phyloP scores from a whole-genome alignment of 352 stramenopile genomes.

The Phytopythium aichiense region DNA sequence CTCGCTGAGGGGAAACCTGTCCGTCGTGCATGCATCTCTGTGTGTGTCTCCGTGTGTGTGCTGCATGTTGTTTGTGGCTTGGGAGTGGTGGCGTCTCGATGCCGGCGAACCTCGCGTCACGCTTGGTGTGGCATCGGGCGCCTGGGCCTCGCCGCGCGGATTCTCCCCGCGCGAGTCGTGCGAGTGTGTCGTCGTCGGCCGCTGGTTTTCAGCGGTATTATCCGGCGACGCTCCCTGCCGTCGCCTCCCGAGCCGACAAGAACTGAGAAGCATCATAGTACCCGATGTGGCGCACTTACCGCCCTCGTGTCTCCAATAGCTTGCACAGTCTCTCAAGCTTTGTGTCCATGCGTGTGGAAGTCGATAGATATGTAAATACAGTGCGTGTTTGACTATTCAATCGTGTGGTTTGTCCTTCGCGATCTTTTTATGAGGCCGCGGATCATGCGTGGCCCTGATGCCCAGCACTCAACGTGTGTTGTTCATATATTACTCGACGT shows the following conservation, averaged over 20 bases:
- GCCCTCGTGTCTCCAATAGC: conserved; percentile 80
- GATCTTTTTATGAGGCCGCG: too few relatives aligned
- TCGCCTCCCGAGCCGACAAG: conserved; percentile 36
- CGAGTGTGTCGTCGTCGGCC: conserved; percentile 65
- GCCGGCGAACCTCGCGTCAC: neutral
- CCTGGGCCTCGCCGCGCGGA: conserved; percentile 39
- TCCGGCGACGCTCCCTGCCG: conserved; percentile 48
- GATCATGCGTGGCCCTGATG: too few relatives aligned
- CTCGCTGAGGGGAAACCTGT: conserved; percentile 50
- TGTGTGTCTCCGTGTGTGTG: neutral
- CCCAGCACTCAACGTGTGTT: too few relatives aligned
- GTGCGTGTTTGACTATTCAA: too few relatives aligned
- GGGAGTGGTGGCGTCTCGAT: neutral
- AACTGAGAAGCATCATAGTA: conserved; percentile 80
- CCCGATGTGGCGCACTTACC: conserved; percentile 52
- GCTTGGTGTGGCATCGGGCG: conserved; percentile 1
- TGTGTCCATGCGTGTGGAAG: neutral
- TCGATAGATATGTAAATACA: too few relatives aligned
- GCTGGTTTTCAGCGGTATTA: conserved; percentile 77
- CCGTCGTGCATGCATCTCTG: conserved; percentile 6
- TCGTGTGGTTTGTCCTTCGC: too few relatives aligned
- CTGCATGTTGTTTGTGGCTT: conserved; percentile 7
- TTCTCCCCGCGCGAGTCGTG: conserved; percentile 15
- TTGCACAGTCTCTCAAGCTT: conserved; percentile 31
- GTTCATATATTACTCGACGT: too few relatives aligned